phyloP scores from a whole-genome alignment of 106 monocot species.

The Xerophyta viscosa region DNA sequence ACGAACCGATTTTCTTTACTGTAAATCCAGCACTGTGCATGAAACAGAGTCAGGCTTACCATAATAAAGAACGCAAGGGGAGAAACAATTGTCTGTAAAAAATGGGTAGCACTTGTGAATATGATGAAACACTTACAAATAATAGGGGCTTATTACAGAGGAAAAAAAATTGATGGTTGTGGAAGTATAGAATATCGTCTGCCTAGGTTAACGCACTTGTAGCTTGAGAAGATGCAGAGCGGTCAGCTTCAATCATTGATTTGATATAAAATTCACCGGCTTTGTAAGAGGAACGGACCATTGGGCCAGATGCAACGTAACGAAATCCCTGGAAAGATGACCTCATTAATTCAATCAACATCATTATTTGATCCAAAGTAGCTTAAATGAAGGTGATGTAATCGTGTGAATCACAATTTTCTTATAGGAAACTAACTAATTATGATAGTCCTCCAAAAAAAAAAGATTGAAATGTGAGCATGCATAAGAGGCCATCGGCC shows the following conservation, averaged over 20 bases:
- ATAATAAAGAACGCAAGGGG: too few relatives aligned
- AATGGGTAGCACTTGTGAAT: background rate
- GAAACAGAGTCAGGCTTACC: too few relatives aligned
- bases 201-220: background rate
- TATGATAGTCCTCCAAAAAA: too few relatives aligned
- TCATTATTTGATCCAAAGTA: too few relatives aligned
- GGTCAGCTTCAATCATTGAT: conserved; percentile 43
- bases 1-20: too few relatives aligned
- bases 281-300: conserved; percentile 43
- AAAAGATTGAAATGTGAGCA: too few relatives aligned
- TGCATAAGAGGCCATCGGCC: too few relatives aligned
- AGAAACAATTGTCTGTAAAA: too few relatives aligned
- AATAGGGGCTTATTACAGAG: background rate
- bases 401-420: too few relatives aligned
- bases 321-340: conserved; percentile 30
- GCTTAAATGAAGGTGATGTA: too few relatives aligned
- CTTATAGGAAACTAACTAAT: too few relatives aligned
- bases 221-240: conserved; percentile 6
- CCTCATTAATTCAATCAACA: background rate
- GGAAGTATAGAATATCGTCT: background rate
- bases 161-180: background rate
- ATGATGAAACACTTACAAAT: background rate
- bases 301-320: conserved; percentile 37
- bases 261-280: conserved; percentile 42
- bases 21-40: too few relatives aligned